Conservation (phyloP, 2,329 filamentous ascomycete genomes). For the Cucurbitaria berberidis region DNA sequence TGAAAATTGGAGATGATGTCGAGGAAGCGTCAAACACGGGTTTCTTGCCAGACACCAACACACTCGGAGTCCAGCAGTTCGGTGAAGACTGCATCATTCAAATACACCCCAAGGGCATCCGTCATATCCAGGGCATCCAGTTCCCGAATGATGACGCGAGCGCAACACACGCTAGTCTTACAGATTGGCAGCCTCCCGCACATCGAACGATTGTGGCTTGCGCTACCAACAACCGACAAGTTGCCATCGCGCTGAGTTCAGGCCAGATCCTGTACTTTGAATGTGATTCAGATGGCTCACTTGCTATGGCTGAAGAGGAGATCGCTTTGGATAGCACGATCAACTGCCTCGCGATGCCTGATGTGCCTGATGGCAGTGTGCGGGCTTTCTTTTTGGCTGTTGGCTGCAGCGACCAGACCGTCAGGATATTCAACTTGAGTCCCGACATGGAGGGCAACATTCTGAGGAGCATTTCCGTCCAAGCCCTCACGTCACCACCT, state of each 20-base stretch:
- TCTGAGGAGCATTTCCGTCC: constrained; percentile 90
- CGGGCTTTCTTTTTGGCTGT: constrained; percentile 94
- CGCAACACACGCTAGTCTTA: constrained; percentile 65
- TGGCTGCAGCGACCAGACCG: constrained; percentile 94
- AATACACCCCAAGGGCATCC: constrained; percentile 94
- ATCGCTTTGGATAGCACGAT: constrained; percentile 95
- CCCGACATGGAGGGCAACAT: constrained; percentile 73
- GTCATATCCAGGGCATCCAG: constrained; percentile 76
- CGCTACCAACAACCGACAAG: constrained; percentile 89
- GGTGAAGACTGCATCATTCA: constrained; percentile 93
- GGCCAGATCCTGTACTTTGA: constrained; percentile 99
- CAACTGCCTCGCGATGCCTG: constrained; percentile 90
- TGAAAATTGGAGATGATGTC: constrained; percentile 96
- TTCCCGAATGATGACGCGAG: constrained; percentile 33
- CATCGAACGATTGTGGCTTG: constrained; percentile 95
- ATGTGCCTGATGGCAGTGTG: constrained; percentile 86
- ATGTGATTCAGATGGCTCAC: constrained; percentile 87
- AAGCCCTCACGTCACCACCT: constrained; percentile 88
- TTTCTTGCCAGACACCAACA: constrained; percentile 86
- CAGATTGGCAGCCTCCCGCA: constrained; percentile 92
- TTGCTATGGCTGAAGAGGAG: constrained; percentile 92
- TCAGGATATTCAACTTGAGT: constrained; percentile 88
- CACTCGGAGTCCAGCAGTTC: constrained; percentile 89
- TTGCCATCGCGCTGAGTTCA: constrained; percentile 91
- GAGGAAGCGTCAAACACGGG: constrained; percentile 94